Percentiles rank a stretch among this genome's conserved stretches.
These are phyloP conservation scores for Talaromyces sp. DNA, from an alignment of 2,329 filamentous ascomycete genomes.

Conservation along the genomic window DNA sequence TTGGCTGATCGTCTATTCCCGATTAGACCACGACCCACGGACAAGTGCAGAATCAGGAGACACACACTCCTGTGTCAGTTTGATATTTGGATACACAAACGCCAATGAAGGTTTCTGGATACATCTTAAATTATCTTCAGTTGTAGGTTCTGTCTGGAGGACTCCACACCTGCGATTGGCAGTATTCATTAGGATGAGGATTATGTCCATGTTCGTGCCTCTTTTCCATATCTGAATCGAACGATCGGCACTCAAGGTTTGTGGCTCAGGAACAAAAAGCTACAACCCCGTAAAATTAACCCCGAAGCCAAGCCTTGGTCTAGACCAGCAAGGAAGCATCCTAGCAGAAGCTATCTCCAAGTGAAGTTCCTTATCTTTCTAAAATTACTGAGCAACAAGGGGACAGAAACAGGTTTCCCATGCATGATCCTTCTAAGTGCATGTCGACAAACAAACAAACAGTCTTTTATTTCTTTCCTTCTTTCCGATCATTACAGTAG, in stretches of 20 bases:
- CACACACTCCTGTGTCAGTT: not conserved
- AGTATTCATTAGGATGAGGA: too few species aligned
- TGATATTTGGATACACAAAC: too few species aligned
- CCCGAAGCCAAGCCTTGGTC: not conserved
- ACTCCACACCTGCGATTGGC: too few species aligned
- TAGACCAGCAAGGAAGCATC: not conserved
- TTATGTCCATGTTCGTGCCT: too few species aligned
- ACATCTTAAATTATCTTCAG: too few species aligned
- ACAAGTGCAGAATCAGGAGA: not conserved
- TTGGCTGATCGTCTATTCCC: not conserved
- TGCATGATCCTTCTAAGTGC: too few species aligned
- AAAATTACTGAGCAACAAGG: not conserved
- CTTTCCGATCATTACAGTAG: too few species aligned
- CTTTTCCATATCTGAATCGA: too few species aligned
- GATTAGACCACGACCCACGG: constrained; percentile 10
- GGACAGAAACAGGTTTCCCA: not conserved
- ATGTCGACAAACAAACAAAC: not conserved
- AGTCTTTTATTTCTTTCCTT: not conserved
- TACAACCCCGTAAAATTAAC: not conserved
- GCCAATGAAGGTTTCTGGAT: too few species aligned
- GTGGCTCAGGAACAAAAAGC: not conserved
- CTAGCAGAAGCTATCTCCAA: not conserved
- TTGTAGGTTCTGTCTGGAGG: too few species aligned
- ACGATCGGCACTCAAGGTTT: not conserved
- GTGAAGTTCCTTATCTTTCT: not conserved